These are phyloP conservation scores for Fusarium marasasianum DNA, from an alignment of 2,329 filamentous ascomycete genomes.

Conservation along the genomic window DNA sequence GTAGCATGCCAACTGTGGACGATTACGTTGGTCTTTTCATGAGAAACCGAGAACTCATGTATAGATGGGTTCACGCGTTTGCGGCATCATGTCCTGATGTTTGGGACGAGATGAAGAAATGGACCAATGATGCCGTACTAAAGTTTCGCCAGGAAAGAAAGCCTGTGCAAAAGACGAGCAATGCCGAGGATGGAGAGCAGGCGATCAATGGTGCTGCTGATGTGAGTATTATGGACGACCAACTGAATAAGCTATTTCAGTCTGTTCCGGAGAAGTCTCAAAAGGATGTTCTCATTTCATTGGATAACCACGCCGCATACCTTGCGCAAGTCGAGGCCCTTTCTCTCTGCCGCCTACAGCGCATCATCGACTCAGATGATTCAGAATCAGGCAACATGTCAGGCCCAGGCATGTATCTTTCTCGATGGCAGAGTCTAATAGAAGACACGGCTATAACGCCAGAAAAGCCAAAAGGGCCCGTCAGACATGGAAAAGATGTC, in stretches of 20 bases:
- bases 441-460: constrained; percentile 77
- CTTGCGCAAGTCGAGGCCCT: constrained; percentile 63
- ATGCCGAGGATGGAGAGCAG: neutral
- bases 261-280: constrained; percentile 59
- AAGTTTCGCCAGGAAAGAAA: constrained; percentile 59
- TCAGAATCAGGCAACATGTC: constrained; percentile 50
- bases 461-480: constrained; percentile 57
- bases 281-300: constrained; percentile 55
- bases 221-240: constrained; percentile 50
- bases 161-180: neutral
- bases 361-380: constrained; percentile 59
- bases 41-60: constrained; percentile 69
- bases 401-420: constrained; percentile 77
- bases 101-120: constrained; percentile 67
- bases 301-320: constrained; percentile 70
- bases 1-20: constrained; percentile 67
- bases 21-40: constrained; percentile 76
- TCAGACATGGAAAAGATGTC: constrained; percentile 64
- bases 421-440: constrained; percentile 76
- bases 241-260: constrained; percentile 54
- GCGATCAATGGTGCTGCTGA: constrained; percentile 11
- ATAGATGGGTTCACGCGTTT: constrained; percentile 77
- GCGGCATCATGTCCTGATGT: constrained; percentile 74
- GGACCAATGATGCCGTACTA: constrained; percentile 65
- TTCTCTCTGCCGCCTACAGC: constrained; percentile 65